Base-by-base conservation (phyloP, 805 yeast species). In the Ogataea glucozyma region DNA sequence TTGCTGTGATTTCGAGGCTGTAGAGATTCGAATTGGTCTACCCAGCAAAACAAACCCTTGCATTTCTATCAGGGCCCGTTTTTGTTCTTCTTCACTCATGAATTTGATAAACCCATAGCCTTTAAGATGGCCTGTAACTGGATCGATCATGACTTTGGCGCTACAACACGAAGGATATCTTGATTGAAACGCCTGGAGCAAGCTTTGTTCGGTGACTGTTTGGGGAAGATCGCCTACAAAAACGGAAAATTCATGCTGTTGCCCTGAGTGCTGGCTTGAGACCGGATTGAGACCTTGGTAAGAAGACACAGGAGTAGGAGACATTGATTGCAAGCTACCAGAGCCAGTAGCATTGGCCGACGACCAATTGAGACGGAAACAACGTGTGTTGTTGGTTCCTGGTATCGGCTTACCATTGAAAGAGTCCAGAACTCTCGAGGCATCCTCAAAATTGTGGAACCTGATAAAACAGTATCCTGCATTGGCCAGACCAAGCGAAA, bases 61-160 rank as follows among this genome's bases (percentile, higher is more conserved):
- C 95, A 88, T 86, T 58, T 86, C 95, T 17, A 72, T 57, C 30
- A 88, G 61, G 0, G 96, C 88, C 39, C 80, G 73, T 52, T 80
- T 83, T 62, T 84, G 88, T 29, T 84, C 88, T 9, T 72, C 71
- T 47, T 77, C 81, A 44, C 74, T 73, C 26, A 71, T 57, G 59
- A 89, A 88, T 48, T 87, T 79, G n/a, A 88, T 87, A 68, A 90
- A 90, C 2, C 97, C 97, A 63, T 85, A 89, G 10, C 96, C 96
- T 57, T 86, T 81, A 6, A 91, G 78, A 37, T 73, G 73, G 22
- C 83, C 83, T 1, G 95, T 81, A 10, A 64, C 59, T 27, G 79
- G 81, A 62, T 89, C 96, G 37, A 76, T 62, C 81, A 89, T 88
- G 48, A 89, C 78, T 57, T 85, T 88, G 6, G 82, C 93, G 52